Base-by-base conservation (phyloP, 305 asterid genomes). In the Rubia tinctorum region DNA sequence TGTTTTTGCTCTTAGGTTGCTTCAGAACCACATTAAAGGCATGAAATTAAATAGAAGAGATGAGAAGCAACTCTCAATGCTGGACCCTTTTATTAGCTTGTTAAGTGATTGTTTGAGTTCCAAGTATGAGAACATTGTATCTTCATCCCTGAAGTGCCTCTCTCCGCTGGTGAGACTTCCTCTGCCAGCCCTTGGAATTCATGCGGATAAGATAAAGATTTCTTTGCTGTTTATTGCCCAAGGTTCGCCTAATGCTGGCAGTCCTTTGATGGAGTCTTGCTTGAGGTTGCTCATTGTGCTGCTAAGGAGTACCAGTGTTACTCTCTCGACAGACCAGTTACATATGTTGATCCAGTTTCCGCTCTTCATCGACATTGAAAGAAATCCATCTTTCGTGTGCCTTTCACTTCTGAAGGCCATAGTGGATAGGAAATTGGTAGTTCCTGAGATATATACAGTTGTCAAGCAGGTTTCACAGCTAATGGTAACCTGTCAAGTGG, bases 321-420 rank as follows among this genome's bases (percentile, higher is more conserved):
- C 95, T 22, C 96, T 92, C 70, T 86, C 99, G 18, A 74, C 85
- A 62, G 91, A 88, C 68, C 98, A 95, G 81, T 80, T 95, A 81
- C 89, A 89, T 78, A 85, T 88, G 91, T 76, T 95, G 78, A 83
- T 92, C 78, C 96, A 89, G 62, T 92, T 95, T 81, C 98, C 99
- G 0, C 69, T 95, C 75, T 92, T 95, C 81, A 88, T 92, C 79
- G 99, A 92, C 80, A 86, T 95, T 68, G 94, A 92, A 49, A 91
- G 84, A 70, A 92, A 82, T 80, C 96, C 99, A n/a, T 81, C 99
- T 15, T 81, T 81, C 75, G 79, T 86, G 64, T 98, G 96, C 30
- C 98, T 95, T 78, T 88, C 96, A 61, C 88, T 95, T 75, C 70
- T 95, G 82, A 95, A 92, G 80, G 96, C 98, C 60, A 86, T 95